Base-by-base conservation (phyloP, 345 rosid genomes). In the Pugionium dolabratum region DNA sequence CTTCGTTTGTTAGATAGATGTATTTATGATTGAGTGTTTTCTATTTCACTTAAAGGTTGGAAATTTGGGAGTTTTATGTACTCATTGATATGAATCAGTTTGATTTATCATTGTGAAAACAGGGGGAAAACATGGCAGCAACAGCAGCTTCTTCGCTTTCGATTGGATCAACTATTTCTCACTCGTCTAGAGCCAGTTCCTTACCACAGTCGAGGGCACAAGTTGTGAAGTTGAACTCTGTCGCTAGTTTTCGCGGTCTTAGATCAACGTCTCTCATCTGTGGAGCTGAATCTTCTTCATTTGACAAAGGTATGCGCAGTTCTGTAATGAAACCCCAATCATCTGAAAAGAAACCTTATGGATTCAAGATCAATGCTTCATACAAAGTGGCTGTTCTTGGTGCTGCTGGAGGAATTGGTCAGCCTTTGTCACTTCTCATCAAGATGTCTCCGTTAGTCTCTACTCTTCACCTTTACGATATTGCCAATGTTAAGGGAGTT, bases 371-470 rank as follows among this genome's bases (percentile, higher is more conserved):
- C 45, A 78, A 75, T 59, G 98, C 98, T 45, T 90, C 97, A 0
- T 85, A 80, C 84, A 87, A 87, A 74, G 90, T 87, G 40, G 96
- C 98, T 7, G 62, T 93, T 64, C 94, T 93, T 70, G 96, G 98
- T 67, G 97, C 97, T 57, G 85, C 90, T 45, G 97, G 98, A 28
- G 97, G 97, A 31, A 93, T 93, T 29, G 96, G 96, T 47, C 98
- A 90, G 62, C 91, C 98, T 5, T 76, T 93, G 9, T 75, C 98
- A 6, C 94, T 93, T 67, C 79, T 93, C 4, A 55, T 90, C 77
- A 93, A 93, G 85, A 90, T 93, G 97, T 93, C 97, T 36, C 98
- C 98, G 0, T 76, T 90, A 9, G 89, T 93, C 56, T 90, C 98
- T 8, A 59, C 72, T 1, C 80, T 93, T 57, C 84, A 93, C 63